These are phyloP conservation scores for Penicillium sp. DNA, from an alignment of 2,329 filamentous ascomycete genomes.

Conservation along the genomic window DNA sequence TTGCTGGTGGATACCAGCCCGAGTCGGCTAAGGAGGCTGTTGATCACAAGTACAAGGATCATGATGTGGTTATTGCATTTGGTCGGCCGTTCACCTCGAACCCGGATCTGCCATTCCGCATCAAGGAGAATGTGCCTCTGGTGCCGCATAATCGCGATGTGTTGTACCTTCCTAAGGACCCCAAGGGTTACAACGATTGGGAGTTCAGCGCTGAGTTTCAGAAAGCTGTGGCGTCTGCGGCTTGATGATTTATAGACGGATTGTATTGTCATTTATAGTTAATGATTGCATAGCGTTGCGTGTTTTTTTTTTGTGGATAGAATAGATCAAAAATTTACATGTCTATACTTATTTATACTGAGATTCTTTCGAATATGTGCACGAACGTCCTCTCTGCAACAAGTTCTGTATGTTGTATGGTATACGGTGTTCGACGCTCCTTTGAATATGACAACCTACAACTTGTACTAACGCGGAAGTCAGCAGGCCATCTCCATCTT, in stretches of 20 bases:
- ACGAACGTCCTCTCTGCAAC: neutral
- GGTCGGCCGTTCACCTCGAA: slow-evolving; percentile 51
- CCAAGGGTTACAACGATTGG: slow-evolving; percentile 48
- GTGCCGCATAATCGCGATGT: slow-evolving; percentile 44
- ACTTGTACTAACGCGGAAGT: neutral
- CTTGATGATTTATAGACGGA: slow-evolving; percentile 24
- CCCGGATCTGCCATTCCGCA: slow-evolving; percentile 51
- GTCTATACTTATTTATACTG: neutral
- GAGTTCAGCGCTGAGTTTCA: slow-evolving; percentile 40
- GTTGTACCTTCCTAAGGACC: slow-evolving; percentile 46
- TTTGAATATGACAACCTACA: neutral
- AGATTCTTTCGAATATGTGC: neutral
- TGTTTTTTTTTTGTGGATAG: slow-evolving; percentile 1
- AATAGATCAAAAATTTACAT: neutral
- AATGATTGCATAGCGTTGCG: slow-evolving; percentile 18
- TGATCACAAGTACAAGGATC: slow-evolving; percentile 36
- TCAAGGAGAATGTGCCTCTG: slow-evolving; percentile 44
- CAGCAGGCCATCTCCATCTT: neutral
- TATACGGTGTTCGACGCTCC: neutral
- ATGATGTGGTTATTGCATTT: slow-evolving; percentile 44
- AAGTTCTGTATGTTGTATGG: neutral
- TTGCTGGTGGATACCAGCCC: slow-evolving; percentile 54
- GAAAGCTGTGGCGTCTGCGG: slow-evolving; percentile 28
- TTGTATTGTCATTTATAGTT: neutral
- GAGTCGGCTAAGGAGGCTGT: slow-evolving; percentile 45